Conservation (phyloP, 1,139 yeast genomes). For the Candida labiduridarum region DNA sequence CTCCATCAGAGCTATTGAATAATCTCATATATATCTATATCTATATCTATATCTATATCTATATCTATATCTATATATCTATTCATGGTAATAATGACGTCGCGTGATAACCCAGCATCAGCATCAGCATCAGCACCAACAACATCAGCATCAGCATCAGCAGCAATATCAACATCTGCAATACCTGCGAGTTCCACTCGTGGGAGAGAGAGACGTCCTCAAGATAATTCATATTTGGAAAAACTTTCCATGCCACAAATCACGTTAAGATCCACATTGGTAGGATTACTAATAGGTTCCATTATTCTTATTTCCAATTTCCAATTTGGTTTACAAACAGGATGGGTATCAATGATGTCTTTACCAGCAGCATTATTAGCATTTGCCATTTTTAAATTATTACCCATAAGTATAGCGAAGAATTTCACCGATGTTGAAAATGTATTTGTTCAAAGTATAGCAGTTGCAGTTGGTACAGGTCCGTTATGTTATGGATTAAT, state of each 20-base stretch:
- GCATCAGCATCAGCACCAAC: neutral
- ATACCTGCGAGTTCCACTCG: too few relatives aligned
- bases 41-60: too few relatives aligned
- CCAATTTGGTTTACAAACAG: slow-evolving; percentile 95
- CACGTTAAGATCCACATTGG: slow-evolving; percentile 69
- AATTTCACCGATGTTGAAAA: slow-evolving; percentile 88
- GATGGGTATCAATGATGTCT: slow-evolving; percentile 99
- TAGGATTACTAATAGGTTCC: slow-evolving; percentile 79
- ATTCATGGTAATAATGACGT: too few relatives aligned
- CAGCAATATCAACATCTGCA: neutral
- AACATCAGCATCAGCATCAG: too few relatives aligned
- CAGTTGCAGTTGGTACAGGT: slow-evolving; percentile 97
- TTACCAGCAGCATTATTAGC: slow-evolving; percentile 90
- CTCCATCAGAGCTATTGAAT: too few relatives aligned
- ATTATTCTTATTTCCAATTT: slow-evolving; percentile 84
- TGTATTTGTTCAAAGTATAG: slow-evolving; percentile 87
- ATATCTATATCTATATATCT: too few relatives aligned
- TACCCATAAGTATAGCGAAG: slow-evolving; percentile 34
- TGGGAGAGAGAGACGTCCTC: neutral
- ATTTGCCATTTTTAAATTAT: slow-evolving; percentile 72
- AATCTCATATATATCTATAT: too few relatives aligned
- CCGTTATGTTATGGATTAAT: slow-evolving; percentile 94
- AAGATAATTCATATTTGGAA: slow-evolving; percentile 13
- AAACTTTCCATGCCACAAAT: slow-evolving; percentile 59
- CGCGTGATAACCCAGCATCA: too few relatives aligned